Evolutionary conservation across 1,284 basidiomycete genomes (phyloP).

Genomic region (Chalciporus piperatoides): DNA sequence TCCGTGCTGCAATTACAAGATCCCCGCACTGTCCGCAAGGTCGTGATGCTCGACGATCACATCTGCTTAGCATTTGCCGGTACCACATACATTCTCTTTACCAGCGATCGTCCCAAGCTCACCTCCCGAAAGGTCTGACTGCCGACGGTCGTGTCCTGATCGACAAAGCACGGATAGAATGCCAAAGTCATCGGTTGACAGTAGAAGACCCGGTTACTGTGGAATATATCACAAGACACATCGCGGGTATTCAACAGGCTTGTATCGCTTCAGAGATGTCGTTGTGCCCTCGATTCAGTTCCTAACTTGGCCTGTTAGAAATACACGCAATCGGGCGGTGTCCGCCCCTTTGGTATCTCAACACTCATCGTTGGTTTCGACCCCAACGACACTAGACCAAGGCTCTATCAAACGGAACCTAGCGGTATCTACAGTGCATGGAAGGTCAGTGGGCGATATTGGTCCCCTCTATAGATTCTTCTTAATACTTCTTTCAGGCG

Average conservation of each 20-base stretch:
- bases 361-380: constrained; percentile 98
- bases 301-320: constrained; percentile 44
- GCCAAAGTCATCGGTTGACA: constrained; percentile 95
- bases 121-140: constrained; percentile 69
- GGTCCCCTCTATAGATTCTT: constrained; percentile 18
- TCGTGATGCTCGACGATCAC: constrained; percentile 98
- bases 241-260: constrained; percentile 97
- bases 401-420: constrained; percentile 96
- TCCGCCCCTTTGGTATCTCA: constrained; percentile 97
- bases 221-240: constrained; percentile 97
- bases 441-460: constrained; percentile 64
- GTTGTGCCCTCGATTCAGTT: background rate
- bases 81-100: constrained; percentile 36
- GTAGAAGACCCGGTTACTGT: constrained; percentile 98
- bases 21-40: constrained; percentile 95
- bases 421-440: constrained; percentile 98
- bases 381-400: constrained; percentile 84
- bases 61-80: constrained; percentile 97
- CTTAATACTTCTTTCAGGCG: constrained; percentile 52
- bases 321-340: constrained; percentile 99
- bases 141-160: constrained; percentile 98
- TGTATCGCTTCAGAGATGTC: constrained; percentile 16
- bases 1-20: constrained; percentile 97
- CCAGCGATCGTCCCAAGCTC: constrained; percentile 10
- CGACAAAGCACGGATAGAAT: constrained; percentile 97